These are phyloP conservation scores for Chlamydomonas asymmetrica DNA, from an alignment of 139 green algal genomes.

Conservation along the genomic window DNA sequence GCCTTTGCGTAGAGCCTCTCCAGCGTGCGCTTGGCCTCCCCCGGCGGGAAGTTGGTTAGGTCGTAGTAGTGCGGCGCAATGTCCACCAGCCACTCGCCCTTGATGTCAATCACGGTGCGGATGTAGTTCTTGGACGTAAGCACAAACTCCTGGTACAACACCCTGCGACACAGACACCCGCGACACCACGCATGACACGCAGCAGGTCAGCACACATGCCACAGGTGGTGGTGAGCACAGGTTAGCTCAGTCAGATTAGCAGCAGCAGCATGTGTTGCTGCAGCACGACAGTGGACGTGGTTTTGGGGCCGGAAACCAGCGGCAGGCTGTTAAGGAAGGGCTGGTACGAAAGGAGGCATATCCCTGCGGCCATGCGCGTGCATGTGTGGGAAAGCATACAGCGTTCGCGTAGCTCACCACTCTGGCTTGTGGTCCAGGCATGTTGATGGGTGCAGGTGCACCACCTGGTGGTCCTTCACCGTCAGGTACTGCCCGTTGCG, in stretches of 20 bases:
- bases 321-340: no score
- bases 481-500: constrained; percentile 94
- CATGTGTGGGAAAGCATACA: no score
- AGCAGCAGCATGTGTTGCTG: no score
- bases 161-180: constrained; percentile 55
- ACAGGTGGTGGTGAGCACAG: no score
- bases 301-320: no score
- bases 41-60: constrained; percentile 91
- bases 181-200: neutral
- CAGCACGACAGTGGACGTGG: no score
- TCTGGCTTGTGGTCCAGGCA: constrained; percentile 95
- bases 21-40: constrained; percentile 80
- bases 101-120: constrained; percentile 88
- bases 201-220: no score
- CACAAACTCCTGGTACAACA: constrained; percentile 99
- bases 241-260: no score
- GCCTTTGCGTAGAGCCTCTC: constrained; percentile 85
- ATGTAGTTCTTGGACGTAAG: constrained; percentile 98
- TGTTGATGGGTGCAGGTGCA: constrained; percentile 95
- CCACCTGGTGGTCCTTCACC: constrained; percentile 98
- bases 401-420: no score
- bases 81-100: constrained; percentile 96
- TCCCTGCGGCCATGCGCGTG: no score
- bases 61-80: constrained; percentile 97
- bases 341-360: no score